Evolutionary conservation across 768 basidiomycete genomes (phyloP).

Genomic region (Mycena indigotica): DNA sequence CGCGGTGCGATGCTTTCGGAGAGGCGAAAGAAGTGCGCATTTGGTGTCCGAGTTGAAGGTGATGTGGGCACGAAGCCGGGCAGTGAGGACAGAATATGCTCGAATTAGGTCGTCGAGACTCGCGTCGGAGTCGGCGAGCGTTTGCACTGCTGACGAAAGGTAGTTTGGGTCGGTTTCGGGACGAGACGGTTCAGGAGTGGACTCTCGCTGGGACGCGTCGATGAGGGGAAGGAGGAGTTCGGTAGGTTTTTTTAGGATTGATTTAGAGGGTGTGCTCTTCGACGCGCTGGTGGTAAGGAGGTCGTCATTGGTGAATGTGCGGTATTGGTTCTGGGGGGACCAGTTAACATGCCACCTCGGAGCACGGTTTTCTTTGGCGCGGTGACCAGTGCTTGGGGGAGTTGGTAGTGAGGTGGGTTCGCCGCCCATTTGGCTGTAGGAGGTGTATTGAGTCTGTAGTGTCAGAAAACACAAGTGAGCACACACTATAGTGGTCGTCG

Average conservation of each 20-base stretch:
- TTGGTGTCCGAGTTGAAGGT: constrained; percentile 51
- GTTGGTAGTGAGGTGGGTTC: constrained; percentile 21
- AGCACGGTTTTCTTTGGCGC: constrained; percentile 38
- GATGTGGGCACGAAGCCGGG: constrained; percentile 58
- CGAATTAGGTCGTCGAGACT: constrained; percentile 64
- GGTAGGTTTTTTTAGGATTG: constrained; percentile 68
- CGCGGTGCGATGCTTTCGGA: constrained; percentile 53
- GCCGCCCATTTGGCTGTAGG: constrained; percentile 2
- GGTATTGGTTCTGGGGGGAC: constrained; percentile 53
- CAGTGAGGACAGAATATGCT: constrained; percentile 70
- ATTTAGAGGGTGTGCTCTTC: constrained; percentile 53
- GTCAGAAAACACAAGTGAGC: not conserved
- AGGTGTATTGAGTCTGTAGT: too few relatives aligned
- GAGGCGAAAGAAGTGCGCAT: constrained; percentile 72
- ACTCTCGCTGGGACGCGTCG: constrained; percentile 54
- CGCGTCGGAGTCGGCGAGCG: constrained; percentile 53
- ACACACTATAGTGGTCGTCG: not conserved
- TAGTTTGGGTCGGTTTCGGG: constrained; percentile 66
- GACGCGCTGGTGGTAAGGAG: constrained; percentile 35
- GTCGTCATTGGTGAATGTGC: constrained; percentile 38
- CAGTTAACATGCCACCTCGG: constrained; percentile 46
- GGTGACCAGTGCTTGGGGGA: constrained; percentile 28
- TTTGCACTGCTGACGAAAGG: constrained; percentile 63
- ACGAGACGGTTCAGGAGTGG: constrained; percentile 76
- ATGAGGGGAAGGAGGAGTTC: constrained; percentile 41